These are phyloP conservation scores for Cryptococcus sp. DNA, from an alignment of 1,284 basidiomycete genomes.

Conservation along the genomic window DNA sequence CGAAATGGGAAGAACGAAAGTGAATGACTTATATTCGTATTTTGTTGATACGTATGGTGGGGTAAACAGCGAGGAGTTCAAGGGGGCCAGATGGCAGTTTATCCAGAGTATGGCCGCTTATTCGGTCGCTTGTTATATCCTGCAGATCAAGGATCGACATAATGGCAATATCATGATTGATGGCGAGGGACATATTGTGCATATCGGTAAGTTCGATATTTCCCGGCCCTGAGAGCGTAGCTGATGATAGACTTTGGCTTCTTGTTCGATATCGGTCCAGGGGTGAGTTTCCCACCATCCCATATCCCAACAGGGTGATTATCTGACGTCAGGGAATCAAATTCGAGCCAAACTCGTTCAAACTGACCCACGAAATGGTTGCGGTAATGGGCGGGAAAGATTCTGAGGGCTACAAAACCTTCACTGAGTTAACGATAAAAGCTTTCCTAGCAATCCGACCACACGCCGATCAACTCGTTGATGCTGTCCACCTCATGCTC, in stretches of 20 bases:
- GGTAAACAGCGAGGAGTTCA: conserved; percentile 82
- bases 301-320: neutral
- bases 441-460: conserved; percentile 93
- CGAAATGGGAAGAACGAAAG: conserved; percentile 98
- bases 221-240: neutral
- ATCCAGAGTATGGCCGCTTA: conserved; percentile 99
- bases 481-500: conserved; percentile 87
- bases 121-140: conserved; percentile 95
- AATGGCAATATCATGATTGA: conserved; percentile 99
- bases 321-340: conserved; percentile 71
- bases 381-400: conserved; percentile 92
- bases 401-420: conserved; percentile 88
- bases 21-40: conserved; percentile 92
- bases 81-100: conserved; percentile 90
- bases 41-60: conserved; percentile 94
- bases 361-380: conserved; percentile 97
- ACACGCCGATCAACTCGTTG: conserved; percentile 81
- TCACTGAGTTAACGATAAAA: conserved; percentile 90
- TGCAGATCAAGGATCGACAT: conserved; percentile 96
- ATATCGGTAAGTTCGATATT: conserved; percentile 64
- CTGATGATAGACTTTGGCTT: conserved; percentile 82
- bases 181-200: conserved; percentile 90
- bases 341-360: conserved; percentile 96
- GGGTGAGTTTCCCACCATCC: conserved; percentile 53
- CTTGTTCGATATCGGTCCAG: conserved; percentile 91